Evolutionary conservation across 306 rosid species (phyloP).

Genomic region (Nissolia schottii): DNA sequence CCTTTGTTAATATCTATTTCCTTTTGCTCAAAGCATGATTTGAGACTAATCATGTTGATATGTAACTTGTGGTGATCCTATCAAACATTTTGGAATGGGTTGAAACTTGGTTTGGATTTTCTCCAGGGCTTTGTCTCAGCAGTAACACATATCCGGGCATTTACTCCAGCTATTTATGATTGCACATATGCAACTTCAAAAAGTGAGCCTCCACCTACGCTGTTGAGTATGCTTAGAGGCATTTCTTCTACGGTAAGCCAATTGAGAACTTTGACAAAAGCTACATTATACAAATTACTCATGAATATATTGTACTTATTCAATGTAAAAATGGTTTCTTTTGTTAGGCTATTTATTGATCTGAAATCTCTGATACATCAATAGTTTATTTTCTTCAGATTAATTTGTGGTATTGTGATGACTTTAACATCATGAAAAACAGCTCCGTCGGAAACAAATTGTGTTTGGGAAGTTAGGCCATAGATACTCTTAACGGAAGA

Average conservation of each 20-base stretch:
- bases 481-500: background rate
- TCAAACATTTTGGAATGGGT: no score
- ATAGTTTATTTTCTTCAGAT: background rate
- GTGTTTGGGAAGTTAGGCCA: background rate
- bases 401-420: background rate
- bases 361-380: background rate
- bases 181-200: slow-evolving; percentile 68
- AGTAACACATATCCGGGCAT: slow-evolving; percentile 45
- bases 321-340: background rate
- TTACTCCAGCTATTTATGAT: slow-evolving; percentile 76
- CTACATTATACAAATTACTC: slow-evolving; percentile 10
- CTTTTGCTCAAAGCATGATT: no score
- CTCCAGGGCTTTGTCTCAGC: slow-evolving; percentile 81
- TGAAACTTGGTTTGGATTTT: no score
- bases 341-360: background rate
- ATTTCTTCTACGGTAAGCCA: slow-evolving; percentile 63
- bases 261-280: slow-evolving; percentile 12
- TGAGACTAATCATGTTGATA: no score
- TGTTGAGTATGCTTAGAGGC: slow-evolving; percentile 61
- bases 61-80: no score
- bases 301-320: background rate
- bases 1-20: no score
- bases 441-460: background rate
- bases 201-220: slow-evolving; percentile 57
- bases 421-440: background rate